A percentile compares a stretch with the other conserved stretches of the same genome.
These are phyloP conservation scores for Wallacemonas sp. DNA, from an alignment of 208 protist genomes.

Conservation along the genomic window DNA sequence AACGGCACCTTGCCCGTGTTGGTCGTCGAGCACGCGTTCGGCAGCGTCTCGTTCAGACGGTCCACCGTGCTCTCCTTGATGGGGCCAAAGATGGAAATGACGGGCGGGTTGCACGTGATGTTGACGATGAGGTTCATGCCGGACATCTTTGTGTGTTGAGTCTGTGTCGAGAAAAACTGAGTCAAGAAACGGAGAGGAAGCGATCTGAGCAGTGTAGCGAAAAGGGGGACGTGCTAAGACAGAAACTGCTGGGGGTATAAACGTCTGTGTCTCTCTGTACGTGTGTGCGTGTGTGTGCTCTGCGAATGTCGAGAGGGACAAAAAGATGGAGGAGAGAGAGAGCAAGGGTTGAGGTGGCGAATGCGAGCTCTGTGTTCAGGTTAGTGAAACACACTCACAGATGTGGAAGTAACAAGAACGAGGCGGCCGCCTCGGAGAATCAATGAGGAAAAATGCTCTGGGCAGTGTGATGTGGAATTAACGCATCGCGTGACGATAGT, in stretches of 20 bases:
- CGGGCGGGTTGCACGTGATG: conserved; percentile 91
- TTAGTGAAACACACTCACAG: too few species aligned
- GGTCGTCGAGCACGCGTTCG: conserved; percentile 82
- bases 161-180: too few species aligned
- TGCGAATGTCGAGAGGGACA: too few species aligned
- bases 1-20: conserved; percentile 82
- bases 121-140: conserved; percentile 91
- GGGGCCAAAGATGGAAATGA: conserved; percentile 84
- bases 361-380: too few species aligned
- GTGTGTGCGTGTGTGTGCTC: conserved; percentile 9
- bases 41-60: conserved; percentile 80
- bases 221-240: conserved; percentile 22
- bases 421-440: too few species aligned
- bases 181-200: too few species aligned
- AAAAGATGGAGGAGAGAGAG: too few species aligned
- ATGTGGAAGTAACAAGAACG: too few species aligned
- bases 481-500: too few species aligned
- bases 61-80: conserved; percentile 91
- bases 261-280: background rate
- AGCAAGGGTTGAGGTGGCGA: too few species aligned
- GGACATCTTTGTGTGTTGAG: conserved; percentile 30
- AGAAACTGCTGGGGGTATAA: conserved; percentile 6
- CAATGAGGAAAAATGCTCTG: too few species aligned
- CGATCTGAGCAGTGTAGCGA: conserved; percentile 6
- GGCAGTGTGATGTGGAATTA: too few species aligned